These are phyloP conservation scores for Sugiyamaella novakii DNA, from an alignment of 1,139 yeast genomes.

Conservation along the genomic window DNA sequence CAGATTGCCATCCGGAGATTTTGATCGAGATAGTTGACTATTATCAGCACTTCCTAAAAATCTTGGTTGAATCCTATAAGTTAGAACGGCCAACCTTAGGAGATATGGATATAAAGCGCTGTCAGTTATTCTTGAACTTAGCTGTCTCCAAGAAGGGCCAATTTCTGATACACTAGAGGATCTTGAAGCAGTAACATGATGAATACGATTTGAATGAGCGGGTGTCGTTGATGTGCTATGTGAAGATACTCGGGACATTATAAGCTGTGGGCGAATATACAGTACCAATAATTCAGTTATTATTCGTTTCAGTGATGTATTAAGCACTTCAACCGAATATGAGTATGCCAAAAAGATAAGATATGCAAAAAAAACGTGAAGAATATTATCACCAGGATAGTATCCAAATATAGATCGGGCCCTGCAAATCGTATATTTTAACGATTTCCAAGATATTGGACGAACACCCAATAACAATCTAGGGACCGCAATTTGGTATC, in stretches of 20 bases:
- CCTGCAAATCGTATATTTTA: neutral
- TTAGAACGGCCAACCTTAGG: constrained; percentile 39
- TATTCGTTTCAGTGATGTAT: too few relatives aligned
- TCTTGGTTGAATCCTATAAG: constrained; percentile 40
- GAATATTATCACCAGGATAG: too few relatives aligned
- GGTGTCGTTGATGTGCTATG: constrained; percentile 2
- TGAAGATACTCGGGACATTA: constrained; percentile 10
- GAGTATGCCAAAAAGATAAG: too few relatives aligned
- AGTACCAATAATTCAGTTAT: too few relatives aligned
- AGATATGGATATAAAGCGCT: constrained; percentile 39
- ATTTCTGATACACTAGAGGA: constrained; percentile 14
- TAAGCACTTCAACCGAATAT: too few relatives aligned
- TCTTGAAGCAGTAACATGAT: constrained; percentile 1
- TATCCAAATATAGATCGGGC: neutral
- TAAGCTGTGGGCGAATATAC: too few relatives aligned
- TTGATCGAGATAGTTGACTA: constrained; percentile 9
- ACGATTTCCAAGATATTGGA: too few relatives aligned
- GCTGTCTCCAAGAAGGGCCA: constrained; percentile 30
- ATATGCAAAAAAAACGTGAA: too few relatives aligned
- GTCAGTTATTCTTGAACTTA: constrained; percentile 33
- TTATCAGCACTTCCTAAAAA: constrained; percentile 22
- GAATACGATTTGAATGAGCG: neutral
- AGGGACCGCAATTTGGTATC: too few relatives aligned
- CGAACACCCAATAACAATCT: too few relatives aligned
- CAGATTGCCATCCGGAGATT: constrained; percentile 9